phyloP scores from a whole-genome alignment of 2,329 filamentous ascomycete genomes.

The Neophaeococcomyces aloes region DNA sequence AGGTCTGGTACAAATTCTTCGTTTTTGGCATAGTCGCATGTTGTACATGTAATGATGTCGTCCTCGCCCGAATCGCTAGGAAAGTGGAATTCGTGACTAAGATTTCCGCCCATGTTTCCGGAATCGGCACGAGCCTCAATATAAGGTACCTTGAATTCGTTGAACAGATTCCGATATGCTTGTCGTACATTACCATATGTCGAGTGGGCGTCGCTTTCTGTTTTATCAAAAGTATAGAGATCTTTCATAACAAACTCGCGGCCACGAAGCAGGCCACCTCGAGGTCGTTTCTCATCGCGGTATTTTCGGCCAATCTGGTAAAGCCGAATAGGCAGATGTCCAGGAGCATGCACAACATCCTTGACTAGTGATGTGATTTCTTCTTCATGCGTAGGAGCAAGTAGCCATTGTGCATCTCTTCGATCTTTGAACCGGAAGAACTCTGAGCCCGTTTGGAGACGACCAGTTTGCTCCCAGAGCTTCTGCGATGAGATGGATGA shows the following conservation, averaged over 20 bases:
- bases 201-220: conserved; percentile 54
- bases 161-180: conserved; percentile 67
- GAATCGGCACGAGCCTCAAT: conserved; percentile 82
- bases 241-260: conserved; percentile 98
- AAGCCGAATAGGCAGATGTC: conserved; percentile 70
- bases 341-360: conserved; percentile 66
- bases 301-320: conserved; percentile 96
- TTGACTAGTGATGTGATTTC: conserved; percentile 80
- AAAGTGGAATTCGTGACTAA: conserved; percentile 94
- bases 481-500: conserved; percentile 78
- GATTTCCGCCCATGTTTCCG: conserved; percentile 85
- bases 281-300: conserved; percentile 78
- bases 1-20: conserved; percentile 64
- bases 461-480: conserved; percentile 74
- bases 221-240: conserved; percentile 84
- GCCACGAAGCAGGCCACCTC: conserved; percentile 75
- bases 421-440: conserved; percentile 64
- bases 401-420: conserved; percentile 60
- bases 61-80: conserved; percentile 74
- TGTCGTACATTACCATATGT: conserved; percentile 67
- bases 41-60: conserved; percentile 61
- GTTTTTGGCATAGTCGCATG: conserved; percentile 70
- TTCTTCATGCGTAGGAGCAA: conserved; percentile 92
- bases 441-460: conserved; percentile 66
- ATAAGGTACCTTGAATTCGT: conserved; percentile 73